phyloP scores from a whole-genome alignment of 495 filamentous ascomycete species.

The Annulohypoxylon stygium region DNA sequence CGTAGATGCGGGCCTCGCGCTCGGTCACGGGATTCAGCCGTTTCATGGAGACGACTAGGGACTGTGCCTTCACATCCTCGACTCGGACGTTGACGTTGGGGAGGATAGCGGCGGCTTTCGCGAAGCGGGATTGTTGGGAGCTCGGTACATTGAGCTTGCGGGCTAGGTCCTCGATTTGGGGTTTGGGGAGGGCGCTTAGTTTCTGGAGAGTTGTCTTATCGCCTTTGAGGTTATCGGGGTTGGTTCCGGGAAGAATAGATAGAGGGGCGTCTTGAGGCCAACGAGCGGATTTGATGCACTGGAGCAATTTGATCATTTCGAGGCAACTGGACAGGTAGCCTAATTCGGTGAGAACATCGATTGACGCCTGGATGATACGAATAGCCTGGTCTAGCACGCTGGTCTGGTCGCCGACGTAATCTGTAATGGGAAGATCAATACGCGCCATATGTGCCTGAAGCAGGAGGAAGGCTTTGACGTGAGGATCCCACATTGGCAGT shows the following conservation, averaged over 20 bases:
- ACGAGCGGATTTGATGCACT: constrained; percentile 89
- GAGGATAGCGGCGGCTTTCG: constrained; percentile 70
- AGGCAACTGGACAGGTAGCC: constrained; percentile 79
- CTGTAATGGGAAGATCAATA: constrained; percentile 91
- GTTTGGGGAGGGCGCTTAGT: constrained; percentile 52
- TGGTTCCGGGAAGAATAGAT: constrained; percentile 84
- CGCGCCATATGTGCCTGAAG: constrained; percentile 95
- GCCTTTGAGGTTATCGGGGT: constrained; percentile 55
- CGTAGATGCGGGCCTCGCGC: constrained; percentile 78
- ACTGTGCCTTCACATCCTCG: constrained; percentile 68
- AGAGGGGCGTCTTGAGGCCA: constrained; percentile 89
- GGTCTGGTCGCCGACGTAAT: constrained; percentile 94
- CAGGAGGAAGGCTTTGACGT: constrained; percentile 95
- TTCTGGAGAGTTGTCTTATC: constrained; percentile 52
- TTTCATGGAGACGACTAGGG: constrained; percentile 72
- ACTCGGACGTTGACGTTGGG: constrained; percentile 77
- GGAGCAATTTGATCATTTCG: constrained; percentile 86
- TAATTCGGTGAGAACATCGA: constrained; percentile 94
- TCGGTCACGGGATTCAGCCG: constrained; percentile 74
- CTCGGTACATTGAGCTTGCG: constrained; percentile 55
- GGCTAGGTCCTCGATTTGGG: constrained; percentile 61
- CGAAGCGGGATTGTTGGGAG: constrained; percentile 58
- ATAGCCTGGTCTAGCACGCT: constrained; percentile 92
- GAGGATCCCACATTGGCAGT: constrained; percentile 96
- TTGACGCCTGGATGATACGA: constrained; percentile 91